Conservation (phyloP, 768 basidiomycete genomes). For the Hypholoma fasciculare region DNA sequence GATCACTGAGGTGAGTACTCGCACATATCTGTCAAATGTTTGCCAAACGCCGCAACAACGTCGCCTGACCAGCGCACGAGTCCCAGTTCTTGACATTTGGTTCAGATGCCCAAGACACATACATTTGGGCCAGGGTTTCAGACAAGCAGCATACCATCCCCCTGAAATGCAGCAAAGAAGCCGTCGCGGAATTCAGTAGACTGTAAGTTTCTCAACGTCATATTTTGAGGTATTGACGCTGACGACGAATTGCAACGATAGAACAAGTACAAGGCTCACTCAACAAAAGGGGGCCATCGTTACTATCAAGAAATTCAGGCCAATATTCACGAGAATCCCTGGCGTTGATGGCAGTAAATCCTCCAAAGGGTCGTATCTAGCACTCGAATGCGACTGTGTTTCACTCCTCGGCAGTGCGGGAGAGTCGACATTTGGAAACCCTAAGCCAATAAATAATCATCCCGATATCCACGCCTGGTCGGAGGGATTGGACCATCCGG, state of each 20-base stretch:
- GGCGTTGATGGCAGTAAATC: constrained; percentile 36
- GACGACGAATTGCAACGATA: neutral
- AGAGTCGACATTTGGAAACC: constrained; percentile 52
- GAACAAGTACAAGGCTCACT: constrained; percentile 34
- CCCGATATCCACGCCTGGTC: constrained; percentile 50
- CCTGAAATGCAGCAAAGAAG: constrained; percentile 54
- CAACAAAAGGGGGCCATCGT: constrained; percentile 48
- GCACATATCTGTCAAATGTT: neutral
- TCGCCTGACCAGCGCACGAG: neutral
- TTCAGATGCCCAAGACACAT: constrained; percentile 32
- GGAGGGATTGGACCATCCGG: constrained; percentile 52
- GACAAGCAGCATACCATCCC: constrained; percentile 55
- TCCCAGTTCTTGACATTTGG: constrained; percentile 58
- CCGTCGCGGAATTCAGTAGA: constrained; percentile 39
- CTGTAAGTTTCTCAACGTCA: constrained; percentile 26
- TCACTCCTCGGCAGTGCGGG: constrained; percentile 40
- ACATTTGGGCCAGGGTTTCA: constrained; percentile 63
- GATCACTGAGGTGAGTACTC: constrained; percentile 46
- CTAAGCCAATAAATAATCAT: constrained; percentile 44
- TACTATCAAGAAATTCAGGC: constrained; percentile 47
- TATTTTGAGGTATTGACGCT: neutral
- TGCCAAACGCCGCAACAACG: neutral
- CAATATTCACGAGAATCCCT: constrained; percentile 56
- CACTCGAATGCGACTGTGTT: constrained; percentile 52
- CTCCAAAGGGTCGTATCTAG: constrained; percentile 41